Base-by-base conservation (phyloP, 2,329 filamentous ascomycete genomes). In the Cladophialophora chaetospira region DNA sequence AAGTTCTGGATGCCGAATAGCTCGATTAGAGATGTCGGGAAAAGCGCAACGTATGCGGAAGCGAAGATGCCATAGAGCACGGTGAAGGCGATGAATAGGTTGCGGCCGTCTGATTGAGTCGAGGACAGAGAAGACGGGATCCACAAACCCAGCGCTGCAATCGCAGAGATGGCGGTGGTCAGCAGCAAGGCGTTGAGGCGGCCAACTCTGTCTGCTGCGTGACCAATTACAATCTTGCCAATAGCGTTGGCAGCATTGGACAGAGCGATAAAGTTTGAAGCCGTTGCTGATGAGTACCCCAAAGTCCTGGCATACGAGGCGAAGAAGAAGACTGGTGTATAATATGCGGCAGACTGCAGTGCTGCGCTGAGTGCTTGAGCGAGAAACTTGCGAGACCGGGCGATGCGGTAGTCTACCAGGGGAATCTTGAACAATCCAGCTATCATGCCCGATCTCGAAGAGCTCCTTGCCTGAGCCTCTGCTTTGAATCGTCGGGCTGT, bases 241-340 rank as follows among this genome's bases (percentile, higher is more conserved):
- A 71, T 55, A 1, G 71, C 71, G 57, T 74, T 75, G 6, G 70
- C 69, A 0, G 72, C 72, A 44, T 75, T 76, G 23, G 69, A 72
- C 2, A 74, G 62, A 5, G 73, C 68, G 33, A 75, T 73, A 15
- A 76, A 69, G 17, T 70, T 74, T 0, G 73, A 71, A 0, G 69
- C 72, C 5, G 68, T 68, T 1, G 42, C 19, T 21, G 58, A 51
- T 2, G 55, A 55, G 38, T 74, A 75, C 5, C 73, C 73, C 26
- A 75, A 56, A 1, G 70, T 71, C 9, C 67, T 66, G 1, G 72
- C 71, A 56, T 72, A 75, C 3, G 71, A 66, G 0, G 73, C 68
- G 10, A 73, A 67, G 60, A 75, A 74, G 40, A 69, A 74, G 3
- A 75, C 64, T 0, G 73, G 73, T 0, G 70, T 70, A 45, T 70